These are phyloP conservation scores for Leucaena leucocephala DNA, from an alignment of 306 rosid species.

Conservation along the genomic window DNA sequence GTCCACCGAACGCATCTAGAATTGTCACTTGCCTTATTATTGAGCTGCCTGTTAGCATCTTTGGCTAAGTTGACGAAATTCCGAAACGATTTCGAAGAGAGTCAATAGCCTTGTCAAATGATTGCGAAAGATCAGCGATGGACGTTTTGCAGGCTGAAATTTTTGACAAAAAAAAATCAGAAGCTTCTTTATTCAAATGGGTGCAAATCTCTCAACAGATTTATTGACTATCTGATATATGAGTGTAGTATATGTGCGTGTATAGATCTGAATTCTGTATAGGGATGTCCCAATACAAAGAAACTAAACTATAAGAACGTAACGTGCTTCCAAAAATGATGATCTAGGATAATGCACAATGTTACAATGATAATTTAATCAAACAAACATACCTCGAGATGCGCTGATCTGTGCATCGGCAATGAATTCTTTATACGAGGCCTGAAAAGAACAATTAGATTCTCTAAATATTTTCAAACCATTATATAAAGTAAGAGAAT, in stretches of 20 bases:
- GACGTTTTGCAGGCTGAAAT: conserved; percentile 77
- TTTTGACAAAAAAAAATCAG: neutral
- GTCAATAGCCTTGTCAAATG: conserved; percentile 71
- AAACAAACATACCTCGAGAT: conserved; percentile 62
- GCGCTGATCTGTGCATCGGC: conserved; percentile 75
- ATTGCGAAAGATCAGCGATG: conserved; percentile 67
- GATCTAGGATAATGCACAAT: neutral
- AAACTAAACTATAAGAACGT: neutral
- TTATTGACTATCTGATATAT: neutral
- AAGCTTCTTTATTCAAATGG: neutral
- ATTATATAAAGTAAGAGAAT: conserved; percentile 9
- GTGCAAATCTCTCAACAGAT: neutral
- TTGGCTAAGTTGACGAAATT: conserved; percentile 55
- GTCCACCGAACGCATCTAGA: neutral
- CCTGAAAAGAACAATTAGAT: conserved; percentile 49
- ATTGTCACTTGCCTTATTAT: conserved; percentile 39
- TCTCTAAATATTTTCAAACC: conserved; percentile 18
- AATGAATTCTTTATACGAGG: conserved; percentile 74
- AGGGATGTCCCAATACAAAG: neutral
- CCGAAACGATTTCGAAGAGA: conserved; percentile 68
- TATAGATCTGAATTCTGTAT: conserved; percentile 14
- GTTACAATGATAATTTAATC: neutral
- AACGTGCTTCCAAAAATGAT: neutral
- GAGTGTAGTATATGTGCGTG: neutral
- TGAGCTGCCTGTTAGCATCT: conserved; percentile 21